Evolutionary conservation across 2,329 filamentous ascomycete species (phyloP).

Genomic region (Helotiales sp.): DNA sequence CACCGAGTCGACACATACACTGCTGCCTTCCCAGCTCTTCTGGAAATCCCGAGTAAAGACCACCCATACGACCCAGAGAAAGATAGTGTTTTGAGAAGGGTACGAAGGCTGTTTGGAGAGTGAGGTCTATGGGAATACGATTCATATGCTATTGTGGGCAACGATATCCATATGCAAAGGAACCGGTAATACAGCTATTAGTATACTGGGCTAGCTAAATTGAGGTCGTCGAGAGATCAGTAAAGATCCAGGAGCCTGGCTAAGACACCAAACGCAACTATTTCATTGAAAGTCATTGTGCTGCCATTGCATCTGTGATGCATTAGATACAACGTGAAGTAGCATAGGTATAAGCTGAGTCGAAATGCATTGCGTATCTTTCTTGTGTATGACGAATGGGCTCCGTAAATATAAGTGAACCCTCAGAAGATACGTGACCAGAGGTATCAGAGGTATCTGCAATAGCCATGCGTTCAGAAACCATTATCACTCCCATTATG

Average conservation of each 20-base stretch:
- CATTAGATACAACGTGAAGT: not conserved
- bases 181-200: not conserved
- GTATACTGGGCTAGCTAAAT: too few species aligned
- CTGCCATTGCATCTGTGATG: too few species aligned
- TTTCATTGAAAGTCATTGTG: too few species aligned
- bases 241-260: too few species aligned
- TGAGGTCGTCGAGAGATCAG: too few species aligned
- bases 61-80: slow-evolving; percentile 99
- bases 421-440: slow-evolving; percentile 19
- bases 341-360: not conserved
- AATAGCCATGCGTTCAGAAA: slow-evolving; percentile 22
- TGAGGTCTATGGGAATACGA: slow-evolving; percentile 41
- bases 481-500: slow-evolving; percentile 9
- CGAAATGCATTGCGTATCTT: not conserved
- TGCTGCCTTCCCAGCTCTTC: slow-evolving; percentile 90
- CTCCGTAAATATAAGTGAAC: slow-evolving; percentile 19
- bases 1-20: slow-evolving; percentile 88
- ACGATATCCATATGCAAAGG: not conserved
- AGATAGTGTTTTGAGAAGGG: slow-evolving; percentile 91
- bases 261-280: too few species aligned
- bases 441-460: slow-evolving; percentile 24
- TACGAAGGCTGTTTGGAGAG: slow-evolving; percentile 72
- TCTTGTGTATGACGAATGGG: not conserved
- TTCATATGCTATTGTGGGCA: slow-evolving; percentile 1
- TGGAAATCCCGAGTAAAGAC: slow-evolving; percentile 98